Evolutionary conservation across 2,329 filamentous ascomycete genomes (phyloP).

Genomic region (Phoma sp.): DNA sequence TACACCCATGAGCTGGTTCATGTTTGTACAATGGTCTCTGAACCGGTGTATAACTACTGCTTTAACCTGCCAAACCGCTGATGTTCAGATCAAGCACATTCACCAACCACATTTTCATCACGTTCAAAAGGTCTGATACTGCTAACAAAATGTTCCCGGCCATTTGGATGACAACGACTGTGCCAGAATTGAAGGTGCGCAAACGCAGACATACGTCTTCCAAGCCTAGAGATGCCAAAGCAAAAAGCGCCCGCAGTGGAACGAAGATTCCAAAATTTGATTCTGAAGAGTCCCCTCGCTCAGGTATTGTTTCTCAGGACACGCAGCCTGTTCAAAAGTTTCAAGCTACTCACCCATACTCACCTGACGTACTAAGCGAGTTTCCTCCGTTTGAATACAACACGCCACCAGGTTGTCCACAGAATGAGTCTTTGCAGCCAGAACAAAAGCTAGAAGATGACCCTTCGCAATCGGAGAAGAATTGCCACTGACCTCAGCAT

Average conservation of each 20-base stretch:
- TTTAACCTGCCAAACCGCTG: too few species aligned
- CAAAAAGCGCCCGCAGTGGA: too few species aligned
- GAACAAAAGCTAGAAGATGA: background rate
- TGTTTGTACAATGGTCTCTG: too few species aligned
- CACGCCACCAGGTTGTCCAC: background rate
- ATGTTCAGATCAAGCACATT: background rate
- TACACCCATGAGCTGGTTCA: too few species aligned
- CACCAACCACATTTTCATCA: background rate
- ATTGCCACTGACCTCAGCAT: background rate
- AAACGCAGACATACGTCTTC: too few species aligned
- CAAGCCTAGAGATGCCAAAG: background rate
- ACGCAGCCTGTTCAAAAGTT: background rate
- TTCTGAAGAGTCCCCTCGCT: background rate
- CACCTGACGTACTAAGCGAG: background rate
- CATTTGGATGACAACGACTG: background rate
- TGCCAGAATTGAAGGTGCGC: background rate
- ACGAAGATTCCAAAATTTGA: background rate
- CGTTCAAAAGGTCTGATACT: background rate
- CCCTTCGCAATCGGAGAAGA: background rate
- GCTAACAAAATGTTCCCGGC: background rate
- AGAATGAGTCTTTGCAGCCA: background rate
- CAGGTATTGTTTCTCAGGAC: background rate
- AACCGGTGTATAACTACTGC: too few species aligned
- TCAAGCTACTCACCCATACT: background rate
- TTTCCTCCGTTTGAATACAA: background rate